These are phyloP conservation scores for Fomitopsis pinicola DNA, from an alignment of 1,284 basidiomycete genomes.

Conservation along the genomic window DNA sequence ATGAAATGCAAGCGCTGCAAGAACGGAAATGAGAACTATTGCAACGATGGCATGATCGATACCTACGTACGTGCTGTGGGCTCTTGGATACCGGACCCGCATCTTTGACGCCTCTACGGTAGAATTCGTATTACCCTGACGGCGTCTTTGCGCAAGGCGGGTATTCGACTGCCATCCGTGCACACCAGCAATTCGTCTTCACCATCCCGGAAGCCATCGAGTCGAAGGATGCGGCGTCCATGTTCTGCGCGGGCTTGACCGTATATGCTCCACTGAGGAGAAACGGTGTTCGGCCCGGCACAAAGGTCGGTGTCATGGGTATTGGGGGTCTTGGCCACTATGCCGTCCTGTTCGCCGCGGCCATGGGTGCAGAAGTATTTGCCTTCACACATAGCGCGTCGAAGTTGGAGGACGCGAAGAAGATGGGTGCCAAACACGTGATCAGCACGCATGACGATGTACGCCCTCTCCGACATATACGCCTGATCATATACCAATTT, in stretches of 20 bases:
- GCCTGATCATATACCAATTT: too few relatives aligned
- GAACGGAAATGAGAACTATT: conserved; percentile 49
- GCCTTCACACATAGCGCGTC: conserved; percentile 57
- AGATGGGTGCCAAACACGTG: conserved; percentile 54
- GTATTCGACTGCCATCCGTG: conserved; percentile 61
- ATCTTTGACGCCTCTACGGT: not conserved
- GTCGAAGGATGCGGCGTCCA: conserved; percentile 43
- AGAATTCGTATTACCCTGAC: conserved; percentile 47
- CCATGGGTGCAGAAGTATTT: conserved; percentile 43
- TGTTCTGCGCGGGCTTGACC: conserved; percentile 64
- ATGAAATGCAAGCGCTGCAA: conserved; percentile 49
- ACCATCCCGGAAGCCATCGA: conserved; percentile 55
- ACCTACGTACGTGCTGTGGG: conserved; percentile 29
- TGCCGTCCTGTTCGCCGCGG: conserved; percentile 17
- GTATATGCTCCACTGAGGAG: conserved; percentile 59
- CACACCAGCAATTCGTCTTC: conserved; percentile 65
- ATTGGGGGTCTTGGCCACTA: conserved; percentile 47
- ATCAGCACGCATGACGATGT: conserved; percentile 35
- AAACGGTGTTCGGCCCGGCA: conserved; percentile 56
- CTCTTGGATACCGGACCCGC: not conserved
- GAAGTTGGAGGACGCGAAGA: conserved; percentile 58
- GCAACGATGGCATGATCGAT: conserved; percentile 25
- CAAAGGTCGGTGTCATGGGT: conserved; percentile 63
- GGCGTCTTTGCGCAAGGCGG: conserved; percentile 52
- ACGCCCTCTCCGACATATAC: conserved; percentile 8